Percentiles rank a stretch among this genome's conserved stretches.
Evolutionary conservation across 768 basidiomycete genomes (phyloP).

Genomic region (Candolleomyces aberdarensis): DNA sequence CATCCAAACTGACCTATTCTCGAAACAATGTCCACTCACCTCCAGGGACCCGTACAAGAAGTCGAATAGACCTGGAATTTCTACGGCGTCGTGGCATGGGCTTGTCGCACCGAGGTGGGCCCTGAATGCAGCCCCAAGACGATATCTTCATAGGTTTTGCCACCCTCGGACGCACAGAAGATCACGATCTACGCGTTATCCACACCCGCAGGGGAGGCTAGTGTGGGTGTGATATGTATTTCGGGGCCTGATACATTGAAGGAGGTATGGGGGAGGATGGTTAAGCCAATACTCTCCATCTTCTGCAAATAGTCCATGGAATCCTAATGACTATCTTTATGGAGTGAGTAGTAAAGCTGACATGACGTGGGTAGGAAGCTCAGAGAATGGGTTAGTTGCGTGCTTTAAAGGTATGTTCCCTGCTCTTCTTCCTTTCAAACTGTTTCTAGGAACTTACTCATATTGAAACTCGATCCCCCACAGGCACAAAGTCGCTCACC

Average conservation of each 20-base stretch:
- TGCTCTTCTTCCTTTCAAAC: too few relatives aligned
- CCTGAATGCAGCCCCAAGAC: too few relatives aligned
- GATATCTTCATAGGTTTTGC: background rate
- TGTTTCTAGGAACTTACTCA: too few relatives aligned
- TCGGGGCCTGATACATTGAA: conserved; percentile 69
- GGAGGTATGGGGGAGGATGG: conserved; percentile 59
- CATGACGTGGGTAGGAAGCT: conserved; percentile 14
- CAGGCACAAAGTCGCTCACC: conserved; percentile 81
- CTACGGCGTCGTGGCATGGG: too few relatives aligned
- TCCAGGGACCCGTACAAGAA: too few relatives aligned
- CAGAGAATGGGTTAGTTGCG: conserved; percentile 64
- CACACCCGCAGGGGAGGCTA: conserved; percentile 61
- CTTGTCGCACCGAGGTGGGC: too few relatives aligned
- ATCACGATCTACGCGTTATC: conserved; percentile 71
- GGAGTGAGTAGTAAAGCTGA: too few relatives aligned
- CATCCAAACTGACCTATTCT: too few relatives aligned
- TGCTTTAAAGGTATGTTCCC: conserved; percentile 76
- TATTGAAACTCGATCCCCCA: conserved; percentile 1
- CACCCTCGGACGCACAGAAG: conserved; percentile 51
- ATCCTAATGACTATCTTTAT: too few relatives aligned
- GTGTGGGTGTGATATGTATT: conserved; percentile 77
- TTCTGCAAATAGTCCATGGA: too few relatives aligned
- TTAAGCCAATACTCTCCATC: conserved; percentile 28
- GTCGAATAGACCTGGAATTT: too few relatives aligned
- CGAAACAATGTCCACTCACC: too few relatives aligned